These are phyloP conservation scores for Leucocoprinus sp. DNA, from an alignment of 768 basidiomycete species.

Conservation along the genomic window DNA sequence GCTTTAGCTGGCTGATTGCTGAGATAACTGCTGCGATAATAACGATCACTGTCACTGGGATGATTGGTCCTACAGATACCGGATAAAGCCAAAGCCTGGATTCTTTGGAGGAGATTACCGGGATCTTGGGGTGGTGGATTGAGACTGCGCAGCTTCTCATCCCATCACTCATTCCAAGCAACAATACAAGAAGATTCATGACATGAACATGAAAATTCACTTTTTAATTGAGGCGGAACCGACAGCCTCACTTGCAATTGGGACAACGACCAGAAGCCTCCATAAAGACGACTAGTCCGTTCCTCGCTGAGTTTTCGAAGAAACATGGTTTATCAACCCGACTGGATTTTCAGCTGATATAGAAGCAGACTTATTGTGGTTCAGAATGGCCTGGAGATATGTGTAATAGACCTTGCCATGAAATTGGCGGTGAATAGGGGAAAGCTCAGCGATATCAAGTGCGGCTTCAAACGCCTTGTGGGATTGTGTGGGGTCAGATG, in stretches of 20 bases:
- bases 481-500: background rate
- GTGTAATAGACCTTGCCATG: constrained; percentile 1
- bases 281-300: background rate
- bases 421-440: background rate
- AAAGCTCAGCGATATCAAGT: background rate
- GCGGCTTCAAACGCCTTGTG: background rate
- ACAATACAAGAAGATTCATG: background rate
- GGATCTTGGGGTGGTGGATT: background rate
- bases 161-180: background rate
- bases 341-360: background rate
- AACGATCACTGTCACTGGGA: background rate
- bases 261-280: background rate
- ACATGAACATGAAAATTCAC: background rate
- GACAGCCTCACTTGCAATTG: background rate
- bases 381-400: background rate
- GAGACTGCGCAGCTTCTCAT: background rate
- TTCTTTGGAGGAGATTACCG: background rate
- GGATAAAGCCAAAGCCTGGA: background rate
- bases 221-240: background rate
- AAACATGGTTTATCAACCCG: background rate
- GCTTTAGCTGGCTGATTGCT: background rate
- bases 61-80: no score
- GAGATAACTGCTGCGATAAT: no score
- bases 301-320: background rate
- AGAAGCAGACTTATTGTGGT: background rate